phyloP scores from a whole-genome alignment of 768 basidiomycete species.

The Mrakia hoshinonis region DNA sequence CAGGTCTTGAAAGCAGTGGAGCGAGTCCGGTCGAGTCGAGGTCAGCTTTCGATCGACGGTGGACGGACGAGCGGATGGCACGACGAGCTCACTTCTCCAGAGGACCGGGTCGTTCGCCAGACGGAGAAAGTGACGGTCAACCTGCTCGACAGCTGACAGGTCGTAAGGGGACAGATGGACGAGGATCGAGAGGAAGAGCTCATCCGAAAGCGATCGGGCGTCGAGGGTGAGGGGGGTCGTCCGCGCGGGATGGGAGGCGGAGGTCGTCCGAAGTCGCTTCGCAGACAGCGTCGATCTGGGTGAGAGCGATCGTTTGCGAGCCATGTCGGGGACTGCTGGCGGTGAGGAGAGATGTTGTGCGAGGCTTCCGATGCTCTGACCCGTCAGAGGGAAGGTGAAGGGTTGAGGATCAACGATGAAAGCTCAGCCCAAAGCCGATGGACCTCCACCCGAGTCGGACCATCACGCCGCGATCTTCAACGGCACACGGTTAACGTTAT shows the following conservation, averaged over 20 bases:
- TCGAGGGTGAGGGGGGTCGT: conserved; percentile 3
- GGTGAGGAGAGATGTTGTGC: too few species aligned
- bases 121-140: conserved; percentile 24
- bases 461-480: too few species aligned
- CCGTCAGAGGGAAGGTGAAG: too few species aligned
- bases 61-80: background rate
- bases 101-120: conserved; percentile 19
- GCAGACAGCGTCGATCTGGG: background rate
- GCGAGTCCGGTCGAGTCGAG: too few species aligned
- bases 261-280: background rate
- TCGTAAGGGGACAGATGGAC: conserved; percentile 13
- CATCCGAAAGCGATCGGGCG: conserved; percentile 19
- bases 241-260: background rate
- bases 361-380: too few species aligned
- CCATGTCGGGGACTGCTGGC: background rate
- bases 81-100: background rate
- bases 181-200: conserved; percentile 23
- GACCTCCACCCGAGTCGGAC: too few species aligned
- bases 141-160: conserved; percentile 17
- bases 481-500: too few species aligned
- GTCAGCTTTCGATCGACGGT: background rate
- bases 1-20: conserved; percentile 5
- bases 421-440: too few species aligned
- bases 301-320: background rate
- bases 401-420: too few species aligned